Evolutionary conservation across 495 filamentous ascomycete species (phyloP).

Genomic region (Neurospora sp.): DNA sequence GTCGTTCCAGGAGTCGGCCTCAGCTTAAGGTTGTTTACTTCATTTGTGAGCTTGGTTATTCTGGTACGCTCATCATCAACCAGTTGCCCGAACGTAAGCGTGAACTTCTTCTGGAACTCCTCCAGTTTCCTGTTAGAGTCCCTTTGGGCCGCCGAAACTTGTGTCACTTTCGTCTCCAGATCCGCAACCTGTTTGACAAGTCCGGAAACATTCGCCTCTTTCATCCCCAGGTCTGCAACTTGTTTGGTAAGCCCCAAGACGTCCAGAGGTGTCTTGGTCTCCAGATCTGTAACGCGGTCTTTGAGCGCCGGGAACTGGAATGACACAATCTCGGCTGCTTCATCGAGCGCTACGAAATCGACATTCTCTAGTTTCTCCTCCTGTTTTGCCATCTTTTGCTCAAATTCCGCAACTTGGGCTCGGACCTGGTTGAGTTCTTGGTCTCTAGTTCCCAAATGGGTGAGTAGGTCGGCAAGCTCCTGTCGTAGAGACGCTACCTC

Average conservation of each 20-base stretch:
- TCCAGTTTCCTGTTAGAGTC: background rate
- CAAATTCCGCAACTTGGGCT: background rate
- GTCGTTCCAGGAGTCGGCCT: background rate
- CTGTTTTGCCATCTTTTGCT: constrained; percentile 2
- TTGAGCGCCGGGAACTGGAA: constrained; percentile 1
- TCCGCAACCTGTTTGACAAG: background rate
- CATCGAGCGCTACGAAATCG: constrained; percentile 4
- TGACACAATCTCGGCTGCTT: background rate
- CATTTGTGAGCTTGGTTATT: background rate
- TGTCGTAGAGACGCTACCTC: background rate
- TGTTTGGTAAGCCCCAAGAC: background rate
- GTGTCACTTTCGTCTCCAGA: background rate
- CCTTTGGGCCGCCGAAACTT: background rate
- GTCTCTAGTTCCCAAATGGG: background rate
- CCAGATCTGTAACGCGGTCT: background rate
- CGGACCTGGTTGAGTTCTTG: background rate
- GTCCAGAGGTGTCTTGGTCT: background rate
- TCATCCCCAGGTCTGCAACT: background rate
- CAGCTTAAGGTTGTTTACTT: background rate
- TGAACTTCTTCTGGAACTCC: background rate
- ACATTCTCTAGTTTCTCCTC: constrained; percentile 3
- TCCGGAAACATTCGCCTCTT: background rate
- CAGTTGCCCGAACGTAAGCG: background rate
- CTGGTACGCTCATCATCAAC: background rate
- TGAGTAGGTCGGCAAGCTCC: background rate